phyloP scores from a whole-genome alignment of 768 basidiomycete species.

The Amanita jacksonii region DNA sequence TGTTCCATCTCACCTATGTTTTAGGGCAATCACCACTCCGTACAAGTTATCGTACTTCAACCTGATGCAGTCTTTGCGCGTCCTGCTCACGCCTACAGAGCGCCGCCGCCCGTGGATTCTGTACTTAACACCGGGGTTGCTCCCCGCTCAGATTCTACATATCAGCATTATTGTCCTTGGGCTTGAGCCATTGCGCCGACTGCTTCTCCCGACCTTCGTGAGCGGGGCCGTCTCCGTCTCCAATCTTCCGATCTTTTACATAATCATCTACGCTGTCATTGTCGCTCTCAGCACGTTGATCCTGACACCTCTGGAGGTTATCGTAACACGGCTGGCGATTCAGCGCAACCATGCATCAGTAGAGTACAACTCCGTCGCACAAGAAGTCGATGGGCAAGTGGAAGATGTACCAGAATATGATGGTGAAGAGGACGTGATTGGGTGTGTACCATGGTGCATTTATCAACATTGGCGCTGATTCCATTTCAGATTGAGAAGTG shows the following conservation, averaged over 20 bases:
- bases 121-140: conserved; percentile 68
- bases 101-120: conserved; percentile 70
- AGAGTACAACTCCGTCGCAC: conserved; percentile 64
- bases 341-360: conserved; percentile 76
- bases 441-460: conserved; percentile 37
- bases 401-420: conserved; percentile 55
- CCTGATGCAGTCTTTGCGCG: conserved; percentile 47
- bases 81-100: conserved; percentile 76
- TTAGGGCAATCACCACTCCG: conserved; percentile 76
- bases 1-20: conserved; percentile 2
- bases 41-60: conserved; percentile 61
- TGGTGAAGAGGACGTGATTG: conserved; percentile 81
- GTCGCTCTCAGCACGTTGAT: conserved; percentile 46
- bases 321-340: conserved; percentile 68
- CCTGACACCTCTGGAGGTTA: conserved; percentile 73
- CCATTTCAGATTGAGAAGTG: conserved; percentile 50
- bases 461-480: neutral
- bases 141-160: conserved; percentile 48
- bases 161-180: conserved; percentile 36
- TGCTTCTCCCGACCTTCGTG: conserved; percentile 33
- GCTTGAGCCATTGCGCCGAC: conserved; percentile 36
- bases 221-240: conserved; percentile 21
- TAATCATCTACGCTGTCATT: conserved; percentile 48
- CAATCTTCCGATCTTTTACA: conserved; percentile 39
- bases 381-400: conserved; percentile 60